Evolutionary conservation across 345 rosid genomes (phyloP).

Genomic region (Pugionium dolabratum): DNA sequence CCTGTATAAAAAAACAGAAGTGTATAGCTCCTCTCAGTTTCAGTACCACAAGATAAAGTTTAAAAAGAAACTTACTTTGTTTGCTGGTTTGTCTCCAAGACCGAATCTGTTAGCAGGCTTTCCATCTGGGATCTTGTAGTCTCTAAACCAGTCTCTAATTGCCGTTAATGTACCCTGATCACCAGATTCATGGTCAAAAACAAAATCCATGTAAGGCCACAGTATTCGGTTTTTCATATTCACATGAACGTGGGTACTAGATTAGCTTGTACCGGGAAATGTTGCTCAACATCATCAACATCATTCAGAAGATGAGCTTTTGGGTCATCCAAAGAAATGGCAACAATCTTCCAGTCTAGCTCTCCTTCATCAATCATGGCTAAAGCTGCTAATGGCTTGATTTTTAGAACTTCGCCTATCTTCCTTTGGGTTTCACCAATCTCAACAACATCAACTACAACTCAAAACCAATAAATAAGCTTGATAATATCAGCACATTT

Average conservation of each 20-base stretch:
- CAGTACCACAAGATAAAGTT: not conserved
- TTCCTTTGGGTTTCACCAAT: conserved; percentile 69
- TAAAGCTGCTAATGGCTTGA: conserved; percentile 86
- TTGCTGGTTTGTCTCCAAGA: conserved; percentile 87
- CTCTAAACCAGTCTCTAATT: conserved; percentile 94
- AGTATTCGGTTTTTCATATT: not conserved
- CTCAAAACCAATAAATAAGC: conserved; percentile 6
- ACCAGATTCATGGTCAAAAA: conserved; percentile 10
- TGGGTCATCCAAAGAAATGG: conserved; percentile 91
- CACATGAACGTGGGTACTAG: not conserved
- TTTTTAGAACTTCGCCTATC: conserved; percentile 73
- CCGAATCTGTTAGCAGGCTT: conserved; percentile 98
- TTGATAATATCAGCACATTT: not conserved
- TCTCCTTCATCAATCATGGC: conserved; percentile 99
- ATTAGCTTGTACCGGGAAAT: conserved; percentile 65
- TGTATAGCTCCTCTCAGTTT: conserved; percentile 16
- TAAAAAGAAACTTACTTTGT: conserved; percentile 54
- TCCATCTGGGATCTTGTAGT: conserved; percentile 96
- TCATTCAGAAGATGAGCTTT: conserved; percentile 91
- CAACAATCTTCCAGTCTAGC: conserved; percentile 97
- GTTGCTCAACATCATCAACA: conserved; percentile 83
- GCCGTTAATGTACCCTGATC: conserved; percentile 84
- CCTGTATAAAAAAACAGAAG: conserved; percentile 43
- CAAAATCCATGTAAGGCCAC: not conserved
- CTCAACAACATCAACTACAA: conserved; percentile 91